Evolutionary conservation across 2,329 filamentous ascomycete genomes (phyloP).

Genomic region (Fusarium domesticum): DNA sequence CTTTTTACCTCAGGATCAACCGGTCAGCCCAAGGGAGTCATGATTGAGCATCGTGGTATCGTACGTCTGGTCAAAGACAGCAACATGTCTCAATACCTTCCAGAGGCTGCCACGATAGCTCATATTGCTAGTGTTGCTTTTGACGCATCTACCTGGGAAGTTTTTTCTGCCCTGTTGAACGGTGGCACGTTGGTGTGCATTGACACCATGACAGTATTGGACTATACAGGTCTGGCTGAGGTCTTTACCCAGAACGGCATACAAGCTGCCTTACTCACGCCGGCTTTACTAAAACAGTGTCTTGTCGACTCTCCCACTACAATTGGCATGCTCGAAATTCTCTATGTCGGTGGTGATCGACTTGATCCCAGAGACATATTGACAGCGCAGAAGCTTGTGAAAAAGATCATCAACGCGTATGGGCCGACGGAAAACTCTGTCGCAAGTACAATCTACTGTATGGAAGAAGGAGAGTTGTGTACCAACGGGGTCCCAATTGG

Average conservation of each 20-base stretch:
- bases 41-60: constrained; percentile 12
- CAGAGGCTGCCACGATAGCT: background rate
- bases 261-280: constrained; percentile 8
- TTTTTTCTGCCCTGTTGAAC: constrained; percentile 10
- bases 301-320: constrained; percentile 8
- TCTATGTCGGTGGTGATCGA: constrained; percentile 22
- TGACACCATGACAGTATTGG: constrained; percentile 6
- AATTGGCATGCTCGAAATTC: constrained; percentile 1
- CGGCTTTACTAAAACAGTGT: constrained; percentile 22
- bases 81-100: background rate
- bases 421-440: constrained; percentile 21
- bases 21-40: constrained; percentile 23
- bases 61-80: constrained; percentile 1
- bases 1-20: constrained; percentile 27
- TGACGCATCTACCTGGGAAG: constrained; percentile 9
- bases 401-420: constrained; percentile 10
- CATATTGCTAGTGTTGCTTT: constrained; percentile 14
- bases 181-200: constrained; percentile 12
- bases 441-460: constrained; percentile 5
- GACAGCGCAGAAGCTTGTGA: background rate
- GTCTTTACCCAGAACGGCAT: constrained; percentile 12
- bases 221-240: constrained; percentile 1
- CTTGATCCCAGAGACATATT: constrained; percentile 8
- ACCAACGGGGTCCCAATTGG: constrained; percentile 21
- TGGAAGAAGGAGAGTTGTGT: constrained; percentile 1